A percentile compares a stretch with the other conserved stretches of the same genome.
phyloP scores from a whole-genome alignment of 1,284 basidiomycete species.

The Schizophyllum amplum region DNA sequence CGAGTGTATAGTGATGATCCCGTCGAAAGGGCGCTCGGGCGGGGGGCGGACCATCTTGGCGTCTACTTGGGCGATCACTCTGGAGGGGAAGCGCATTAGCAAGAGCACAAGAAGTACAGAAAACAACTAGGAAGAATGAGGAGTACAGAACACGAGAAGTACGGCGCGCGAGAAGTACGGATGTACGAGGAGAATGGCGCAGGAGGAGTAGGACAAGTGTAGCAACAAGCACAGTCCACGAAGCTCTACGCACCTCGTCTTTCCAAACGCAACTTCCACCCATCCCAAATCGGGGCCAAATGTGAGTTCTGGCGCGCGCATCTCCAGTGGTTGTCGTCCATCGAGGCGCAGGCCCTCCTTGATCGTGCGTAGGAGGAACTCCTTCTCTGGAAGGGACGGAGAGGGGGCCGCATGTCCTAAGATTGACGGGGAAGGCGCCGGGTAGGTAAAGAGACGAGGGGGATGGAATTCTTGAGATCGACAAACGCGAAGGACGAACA shows the following conservation, averaged over 20 bases:
- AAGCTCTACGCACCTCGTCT: slow-evolving; percentile 71
- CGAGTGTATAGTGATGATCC: slow-evolving; percentile 80
- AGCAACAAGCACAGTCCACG: background rate
- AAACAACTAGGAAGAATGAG: too few species aligned
- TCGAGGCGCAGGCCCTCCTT: slow-evolving; percentile 77
- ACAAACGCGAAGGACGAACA: too few species aligned
- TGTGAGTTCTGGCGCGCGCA: slow-evolving; percentile 56
- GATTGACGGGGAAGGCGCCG: background rate
- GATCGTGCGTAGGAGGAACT: slow-evolving; percentile 76
- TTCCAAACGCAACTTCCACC: slow-evolving; percentile 83
- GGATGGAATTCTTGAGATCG: too few species aligned
- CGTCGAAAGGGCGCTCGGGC: slow-evolving; percentile 88
- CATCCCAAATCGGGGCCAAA: slow-evolving; percentile 86
- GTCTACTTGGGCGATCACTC: slow-evolving; percentile 82
- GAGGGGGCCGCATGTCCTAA: slow-evolving; percentile 73
- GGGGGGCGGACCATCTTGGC: slow-evolving; percentile 86
- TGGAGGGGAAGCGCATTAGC: slow-evolving; percentile 30
- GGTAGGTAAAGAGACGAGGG: background rate
- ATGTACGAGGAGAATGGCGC: background rate
- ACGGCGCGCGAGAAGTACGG: too few species aligned
- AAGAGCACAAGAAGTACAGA: too few species aligned
- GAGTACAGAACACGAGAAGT: too few species aligned
- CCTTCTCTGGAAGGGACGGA: slow-evolving; percentile 84
- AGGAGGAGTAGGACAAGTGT: background rate
- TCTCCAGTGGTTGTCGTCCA: slow-evolving; percentile 67